Evolutionary conservation across 1,139 yeast species (phyloP).

Genomic region (Arxiozyma bovina): DNA sequence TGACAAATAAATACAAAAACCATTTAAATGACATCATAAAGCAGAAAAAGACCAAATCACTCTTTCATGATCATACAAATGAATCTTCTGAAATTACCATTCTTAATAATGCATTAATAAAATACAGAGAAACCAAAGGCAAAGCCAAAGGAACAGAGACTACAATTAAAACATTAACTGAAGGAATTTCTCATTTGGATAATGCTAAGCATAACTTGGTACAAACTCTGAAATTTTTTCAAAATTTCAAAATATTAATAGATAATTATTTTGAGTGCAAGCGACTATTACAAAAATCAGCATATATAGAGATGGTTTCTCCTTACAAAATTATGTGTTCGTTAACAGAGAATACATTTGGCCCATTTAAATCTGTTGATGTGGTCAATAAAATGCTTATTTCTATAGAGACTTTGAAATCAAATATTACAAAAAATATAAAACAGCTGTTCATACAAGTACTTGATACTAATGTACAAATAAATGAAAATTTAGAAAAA

Average conservation of each 20-base stretch:
- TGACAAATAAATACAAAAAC: slow-evolving; percentile 39
- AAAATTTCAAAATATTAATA: slow-evolving; percentile 78
- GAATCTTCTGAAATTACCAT: slow-evolving; percentile 10
- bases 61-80: not conserved
- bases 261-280: slow-evolving; percentile 66
- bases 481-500: slow-evolving; percentile 26
- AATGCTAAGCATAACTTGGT: slow-evolving; percentile 75
- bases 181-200: slow-evolving; percentile 70
- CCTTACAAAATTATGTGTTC: slow-evolving; percentile 73
- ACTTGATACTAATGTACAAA: slow-evolving; percentile 9
- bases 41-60: not conserved
- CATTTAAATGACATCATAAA: slow-evolving; percentile 32
- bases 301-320: slow-evolving; percentile 60
- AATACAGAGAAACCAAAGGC: slow-evolving; percentile 38
- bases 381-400: slow-evolving; percentile 67
- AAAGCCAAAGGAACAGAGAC: slow-evolving; percentile 51
- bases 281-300: slow-evolving; percentile 37
- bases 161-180: slow-evolving; percentile 61
- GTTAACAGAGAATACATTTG: slow-evolving; percentile 58
- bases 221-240: slow-evolving; percentile 73
- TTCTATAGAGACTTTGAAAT: slow-evolving; percentile 54
- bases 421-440: slow-evolving; percentile 60
- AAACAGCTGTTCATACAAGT: slow-evolving; percentile 59
- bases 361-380: slow-evolving; percentile 73
- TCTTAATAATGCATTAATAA: slow-evolving; percentile 30